These are phyloP conservation scores for Artemisia annua DNA, from an alignment of 129 eudicot genomes.

Conservation along the genomic window DNA sequence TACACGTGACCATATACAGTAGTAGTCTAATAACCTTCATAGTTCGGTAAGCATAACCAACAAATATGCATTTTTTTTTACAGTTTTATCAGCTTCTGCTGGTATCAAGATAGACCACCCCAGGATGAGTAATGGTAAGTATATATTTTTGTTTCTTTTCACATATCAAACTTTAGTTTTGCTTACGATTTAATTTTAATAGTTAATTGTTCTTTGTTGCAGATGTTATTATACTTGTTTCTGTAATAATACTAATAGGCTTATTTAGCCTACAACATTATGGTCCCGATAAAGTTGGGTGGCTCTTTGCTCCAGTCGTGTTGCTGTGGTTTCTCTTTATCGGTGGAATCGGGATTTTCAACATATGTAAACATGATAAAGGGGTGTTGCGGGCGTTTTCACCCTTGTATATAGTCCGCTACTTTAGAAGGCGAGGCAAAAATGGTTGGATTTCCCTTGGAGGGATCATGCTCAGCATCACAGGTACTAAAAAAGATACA, in stretches of 20 bases:
- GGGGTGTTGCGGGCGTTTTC: conserved; percentile 60
- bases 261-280: conserved; percentile 70
- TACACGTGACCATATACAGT: neutral
- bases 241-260: conserved; percentile 57
- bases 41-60: neutral
- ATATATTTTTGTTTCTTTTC: neutral
- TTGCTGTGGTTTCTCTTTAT: conserved; percentile 71
- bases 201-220: conserved; percentile 23
- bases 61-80: conserved; percentile 7
- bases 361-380: conserved; percentile 54
- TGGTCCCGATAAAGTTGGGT: conserved; percentile 82
- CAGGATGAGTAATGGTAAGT: conserved; percentile 72
- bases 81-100: conserved; percentile 90
- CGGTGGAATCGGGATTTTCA: conserved; percentile 68
- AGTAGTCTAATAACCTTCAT: too few relatives aligned
- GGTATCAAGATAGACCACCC: conserved; percentile 88
- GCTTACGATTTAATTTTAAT: neutral
- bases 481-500: conserved; percentile 39
- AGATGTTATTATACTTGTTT: conserved; percentile 73
- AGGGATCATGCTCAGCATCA: conserved; percentile 79
- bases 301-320: conserved; percentile 71
- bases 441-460: conserved; percentile 68
- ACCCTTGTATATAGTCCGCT: conserved; percentile 56
- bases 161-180: neutral
- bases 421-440: conserved; percentile 53